Evolutionary conservation across 2,329 filamentous ascomycete species (phyloP), one percentile per base, ranked within the genome.

Genomic region (Trichophyton mentagrophytes): DNA sequence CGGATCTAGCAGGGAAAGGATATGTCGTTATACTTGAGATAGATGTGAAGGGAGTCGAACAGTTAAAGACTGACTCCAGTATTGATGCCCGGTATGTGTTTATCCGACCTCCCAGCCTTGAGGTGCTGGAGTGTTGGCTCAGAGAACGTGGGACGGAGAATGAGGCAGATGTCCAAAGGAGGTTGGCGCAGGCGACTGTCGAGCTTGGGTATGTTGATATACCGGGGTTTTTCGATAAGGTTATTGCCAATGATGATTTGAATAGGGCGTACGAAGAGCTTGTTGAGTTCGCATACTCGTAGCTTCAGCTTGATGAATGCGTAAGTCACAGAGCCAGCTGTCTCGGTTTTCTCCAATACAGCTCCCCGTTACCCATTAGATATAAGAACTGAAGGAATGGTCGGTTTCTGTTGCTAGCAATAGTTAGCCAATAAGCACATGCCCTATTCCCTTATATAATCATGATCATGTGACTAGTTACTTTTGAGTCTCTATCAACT

Each of bases 41-140:
- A 70, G 90, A 95, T 80, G 93, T 95, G 87, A 62, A 83, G 78
- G 90, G 90, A 64, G 88, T 95, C 62, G 95, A 93, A 78, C 89
- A 95, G 75, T 86, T 95, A 69, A 88, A 88, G 72, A 80, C 81
- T 62, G 86, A 65, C 15, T 15, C 85, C 58, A 78, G 77, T 64
- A 81, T 90, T 65, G 79, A 83, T 59, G 87, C 88, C 3, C 83
- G 87, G 61, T 93, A 87, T 75, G 77, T 93, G 66, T 95, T 95
- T 74, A 81, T 95, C 63, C 82, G 85, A 42, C 90, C 90, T 30
- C 90, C 90, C 0, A 85, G 80, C 7, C 76, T 86, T 65, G 82
- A 86, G 67, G 79, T 81, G 33, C 81, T 95, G 25, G 89, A 93
- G 76, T 69, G 80, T 68, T 80, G 88, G 36, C 78, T 91, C 46